Conservation (phyloP, 768 basidiomycete genomes). For the Phaffia tasmanica region DNA sequence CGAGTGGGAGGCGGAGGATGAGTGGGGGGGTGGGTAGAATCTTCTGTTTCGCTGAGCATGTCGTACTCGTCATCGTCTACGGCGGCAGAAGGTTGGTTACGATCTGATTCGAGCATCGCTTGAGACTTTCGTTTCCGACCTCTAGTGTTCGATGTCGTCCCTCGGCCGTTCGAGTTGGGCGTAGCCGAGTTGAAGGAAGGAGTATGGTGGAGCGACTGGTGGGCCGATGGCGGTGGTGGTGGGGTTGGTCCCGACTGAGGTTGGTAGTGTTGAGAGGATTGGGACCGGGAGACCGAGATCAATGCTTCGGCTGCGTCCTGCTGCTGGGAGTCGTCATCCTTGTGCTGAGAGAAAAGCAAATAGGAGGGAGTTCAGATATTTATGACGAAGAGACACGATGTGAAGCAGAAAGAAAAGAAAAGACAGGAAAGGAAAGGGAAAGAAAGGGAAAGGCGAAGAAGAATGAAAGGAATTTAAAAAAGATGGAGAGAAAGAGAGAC, state of each 20-base stretch:
- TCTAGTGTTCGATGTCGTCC: too few relatives aligned
- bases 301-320: conserved; percentile 82
- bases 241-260: background rate
- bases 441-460: conserved; percentile 4
- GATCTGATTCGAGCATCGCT: too few relatives aligned
- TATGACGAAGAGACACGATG: too few relatives aligned
- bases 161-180: too few relatives aligned
- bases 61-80: too few relatives aligned
- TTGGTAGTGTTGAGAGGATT: conserved; percentile 1
- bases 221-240: background rate
- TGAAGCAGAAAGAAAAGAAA: background rate
- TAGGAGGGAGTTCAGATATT: background rate
- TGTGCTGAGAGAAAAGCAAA: background rate
- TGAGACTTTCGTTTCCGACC: too few relatives aligned
- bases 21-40: too few relatives aligned
- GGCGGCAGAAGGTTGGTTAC: too few relatives aligned
- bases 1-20: too few relatives aligned
- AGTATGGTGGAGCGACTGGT: too few relatives aligned
- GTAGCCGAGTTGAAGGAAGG: too few relatives aligned
- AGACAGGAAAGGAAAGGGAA: background rate
- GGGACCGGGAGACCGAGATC: conserved; percentile 59
- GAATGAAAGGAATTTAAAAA: background rate
- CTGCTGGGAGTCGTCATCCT: conserved; percentile 42
- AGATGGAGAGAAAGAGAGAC: background rate
- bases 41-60: too few relatives aligned